Conservation (phyloP, 176 grass and related monocot genomes). For the Pontederia crassipes region DNA sequence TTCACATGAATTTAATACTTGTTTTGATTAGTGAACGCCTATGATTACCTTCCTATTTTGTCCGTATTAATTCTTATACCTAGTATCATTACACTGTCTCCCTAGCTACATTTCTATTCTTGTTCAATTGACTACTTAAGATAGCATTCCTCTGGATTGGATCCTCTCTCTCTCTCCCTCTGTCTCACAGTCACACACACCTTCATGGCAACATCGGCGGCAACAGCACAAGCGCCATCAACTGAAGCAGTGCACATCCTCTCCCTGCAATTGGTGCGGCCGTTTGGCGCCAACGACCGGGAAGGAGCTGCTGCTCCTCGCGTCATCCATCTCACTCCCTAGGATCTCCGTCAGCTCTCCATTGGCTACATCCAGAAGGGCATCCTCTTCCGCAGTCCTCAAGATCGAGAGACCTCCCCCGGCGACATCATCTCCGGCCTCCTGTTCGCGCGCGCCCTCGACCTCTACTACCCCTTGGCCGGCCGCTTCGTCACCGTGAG, state of each 20-base stretch:
- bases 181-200: too few species aligned
- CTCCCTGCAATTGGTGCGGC: background rate
- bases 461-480: conserved; percentile 24
- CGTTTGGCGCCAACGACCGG: background rate
- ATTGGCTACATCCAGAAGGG: background rate
- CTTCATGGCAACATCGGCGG: background rate
- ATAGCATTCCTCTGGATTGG: too few species aligned
- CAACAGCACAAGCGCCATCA: background rate
- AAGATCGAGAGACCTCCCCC: background rate
- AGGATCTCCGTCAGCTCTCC: conserved; percentile 8
- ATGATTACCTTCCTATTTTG: too few species aligned
- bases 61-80: too few species aligned
- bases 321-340: conserved; percentile 5
- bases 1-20: too few species aligned
- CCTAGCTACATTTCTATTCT: too few species aligned
- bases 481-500: conserved; percentile 3
- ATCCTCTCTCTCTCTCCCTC: too few species aligned
- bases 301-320: background rate
- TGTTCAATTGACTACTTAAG: too few species aligned
- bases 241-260: background rate
- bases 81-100: too few species aligned
- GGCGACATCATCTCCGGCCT: background rate
- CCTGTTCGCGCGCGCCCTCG: conserved; percentile 7
- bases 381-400: background rate
- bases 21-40: too few species aligned